These are phyloP conservation scores for Phytophthora quininea DNA, from an alignment of 352 stramenopile species.

Conservation along the genomic window DNA sequence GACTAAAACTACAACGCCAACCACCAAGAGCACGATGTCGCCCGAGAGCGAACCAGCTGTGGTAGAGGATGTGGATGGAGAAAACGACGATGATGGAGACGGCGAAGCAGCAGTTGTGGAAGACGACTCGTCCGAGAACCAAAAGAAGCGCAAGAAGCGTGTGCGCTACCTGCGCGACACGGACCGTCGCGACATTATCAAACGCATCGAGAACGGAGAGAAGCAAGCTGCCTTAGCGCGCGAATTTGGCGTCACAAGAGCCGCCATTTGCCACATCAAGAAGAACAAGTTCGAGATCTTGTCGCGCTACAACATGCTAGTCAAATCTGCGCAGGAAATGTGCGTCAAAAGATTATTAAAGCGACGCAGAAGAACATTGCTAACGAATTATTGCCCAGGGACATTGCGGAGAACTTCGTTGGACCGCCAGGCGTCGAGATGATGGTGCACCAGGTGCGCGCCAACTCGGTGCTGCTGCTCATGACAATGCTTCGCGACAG, in stretches of 20 bases:
- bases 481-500: conserved; percentile 52
- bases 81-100: conserved; percentile 9
- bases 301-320: conserved; percentile 53
- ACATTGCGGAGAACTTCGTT: conserved; percentile 45
- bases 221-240: conserved; percentile 62
- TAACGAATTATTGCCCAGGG: too few relatives aligned
- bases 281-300: conserved; percentile 75
- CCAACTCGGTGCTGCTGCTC: conserved; percentile 46
- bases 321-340: conserved; percentile 55
- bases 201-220: conserved; percentile 66
- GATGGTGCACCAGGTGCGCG: conserved; percentile 46
- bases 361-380: too few relatives aligned
- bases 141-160: conserved; percentile 43
- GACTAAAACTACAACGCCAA: too few relatives aligned
- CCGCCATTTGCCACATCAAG: conserved; percentile 80
- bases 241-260: conserved; percentile 70
- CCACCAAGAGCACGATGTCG: too few relatives aligned
- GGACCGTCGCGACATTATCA: conserved; percentile 65
- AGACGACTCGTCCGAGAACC: background rate
- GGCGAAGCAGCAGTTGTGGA: conserved; percentile 1
- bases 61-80: background rate
- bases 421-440: conserved; percentile 19
- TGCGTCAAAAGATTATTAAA: too few relatives aligned
- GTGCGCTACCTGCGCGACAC: conserved; percentile 61
- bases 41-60: too few relatives aligned